phyloP scores from a whole-genome alignment of 176 grass and related monocot species.

The Saccharum officinarum region DNA sequence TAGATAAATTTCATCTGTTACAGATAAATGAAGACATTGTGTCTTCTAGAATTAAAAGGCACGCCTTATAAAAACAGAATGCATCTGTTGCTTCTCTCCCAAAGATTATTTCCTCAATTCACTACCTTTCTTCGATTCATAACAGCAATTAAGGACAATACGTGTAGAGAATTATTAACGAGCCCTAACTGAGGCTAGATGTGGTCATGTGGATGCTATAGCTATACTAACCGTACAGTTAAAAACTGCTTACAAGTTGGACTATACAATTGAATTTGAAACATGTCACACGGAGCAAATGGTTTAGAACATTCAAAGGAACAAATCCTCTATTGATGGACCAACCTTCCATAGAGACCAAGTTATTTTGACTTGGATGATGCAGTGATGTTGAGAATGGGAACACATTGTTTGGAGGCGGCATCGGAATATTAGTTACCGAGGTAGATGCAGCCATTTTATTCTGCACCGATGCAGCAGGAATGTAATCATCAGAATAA shows the following conservation, averaged over 20 bases:
- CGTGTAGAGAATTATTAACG: background rate
- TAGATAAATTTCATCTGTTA: background rate
- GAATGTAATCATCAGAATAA: slow-evolving; percentile 8
- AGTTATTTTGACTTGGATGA: slow-evolving; percentile 42
- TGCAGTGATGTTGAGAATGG: slow-evolving; percentile 42
- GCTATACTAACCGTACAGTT: background rate
- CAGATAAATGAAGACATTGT: background rate
- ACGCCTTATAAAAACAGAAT: background rate
- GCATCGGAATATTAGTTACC: slow-evolving; percentile 37
- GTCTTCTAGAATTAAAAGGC: background rate
- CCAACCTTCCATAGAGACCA: slow-evolving; percentile 52
- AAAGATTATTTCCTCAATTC: background rate
- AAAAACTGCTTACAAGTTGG: slow-evolving; percentile 12
- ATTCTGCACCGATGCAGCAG: slow-evolving; percentile 44
- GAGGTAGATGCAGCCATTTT: slow-evolving; percentile 60
- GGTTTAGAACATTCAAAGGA: background rate
- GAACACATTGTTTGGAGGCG: slow-evolving; percentile 35
- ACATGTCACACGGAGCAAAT: background rate
- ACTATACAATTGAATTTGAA: background rate
- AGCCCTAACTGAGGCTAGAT: background rate
- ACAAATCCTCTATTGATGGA: slow-evolving; percentile 1
- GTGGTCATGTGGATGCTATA: background rate
- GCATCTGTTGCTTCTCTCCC: background rate
- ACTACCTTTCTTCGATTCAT: background rate
- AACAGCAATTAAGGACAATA: background rate